phyloP scores from a whole-genome alignment of 2,329 filamentous ascomycete genomes.

The Aspergillus niger region DNA sequence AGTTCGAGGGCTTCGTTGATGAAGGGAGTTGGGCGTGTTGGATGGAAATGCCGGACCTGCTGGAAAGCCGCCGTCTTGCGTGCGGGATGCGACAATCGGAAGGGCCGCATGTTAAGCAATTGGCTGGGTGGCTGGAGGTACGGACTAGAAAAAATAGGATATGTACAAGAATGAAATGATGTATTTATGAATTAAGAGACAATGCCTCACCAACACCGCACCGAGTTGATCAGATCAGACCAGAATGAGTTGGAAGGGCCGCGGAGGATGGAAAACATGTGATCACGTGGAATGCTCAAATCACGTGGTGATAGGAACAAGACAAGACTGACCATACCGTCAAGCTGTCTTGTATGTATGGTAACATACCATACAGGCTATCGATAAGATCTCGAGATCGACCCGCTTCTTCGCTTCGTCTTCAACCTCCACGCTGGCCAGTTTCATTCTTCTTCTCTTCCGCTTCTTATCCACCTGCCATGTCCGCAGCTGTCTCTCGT shows the following conservation, averaged over 20 bases:
- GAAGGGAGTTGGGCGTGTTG: conserved; percentile 46
- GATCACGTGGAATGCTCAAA: neutral
- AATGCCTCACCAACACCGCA: neutral
- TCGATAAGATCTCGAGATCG: neutral
- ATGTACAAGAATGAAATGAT: neutral
- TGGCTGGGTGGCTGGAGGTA: neutral
- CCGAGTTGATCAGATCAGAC: neutral
- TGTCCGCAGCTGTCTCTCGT: conserved; percentile 1
- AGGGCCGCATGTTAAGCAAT: conserved; percentile 15
- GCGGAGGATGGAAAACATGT: neutral
- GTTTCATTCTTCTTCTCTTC: neutral
- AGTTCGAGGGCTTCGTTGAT: conserved; percentile 47
- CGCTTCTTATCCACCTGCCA: neutral
- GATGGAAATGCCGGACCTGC: conserved; percentile 53
- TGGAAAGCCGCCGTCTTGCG: conserved; percentile 17
- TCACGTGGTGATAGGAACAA: neutral
- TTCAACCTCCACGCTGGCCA: conserved; percentile 8
- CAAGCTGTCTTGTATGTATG: neutral
- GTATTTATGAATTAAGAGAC: neutral
- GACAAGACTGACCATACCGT: neutral
- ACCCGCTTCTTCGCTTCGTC: neutral
- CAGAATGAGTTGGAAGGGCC: neutral
- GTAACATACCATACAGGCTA: neutral
- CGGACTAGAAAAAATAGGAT: neutral
- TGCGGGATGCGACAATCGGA: conserved; percentile 14